A percentile compares a stretch with the other conserved stretches of the same genome.
Evolutionary conservation across 768 basidiomycete genomes (phyloP).

Genomic region (Xerocomellus amylosporus): DNA sequence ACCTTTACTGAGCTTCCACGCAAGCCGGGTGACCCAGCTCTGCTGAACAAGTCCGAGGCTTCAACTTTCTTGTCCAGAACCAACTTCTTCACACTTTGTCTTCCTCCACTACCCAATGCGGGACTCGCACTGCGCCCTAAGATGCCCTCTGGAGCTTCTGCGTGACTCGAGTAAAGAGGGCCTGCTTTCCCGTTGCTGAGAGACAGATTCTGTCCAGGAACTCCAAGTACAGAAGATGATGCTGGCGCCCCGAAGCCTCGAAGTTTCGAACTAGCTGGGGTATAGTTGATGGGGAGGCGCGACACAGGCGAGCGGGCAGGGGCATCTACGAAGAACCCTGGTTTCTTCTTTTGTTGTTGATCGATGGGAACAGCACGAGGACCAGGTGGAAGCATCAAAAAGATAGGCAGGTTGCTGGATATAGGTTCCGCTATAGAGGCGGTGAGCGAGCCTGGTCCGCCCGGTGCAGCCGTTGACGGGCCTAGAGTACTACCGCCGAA

Average conservation of each 20-base stretch:
- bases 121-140: constrained; percentile 56
- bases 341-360: constrained; percentile 68
- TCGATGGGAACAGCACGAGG: constrained; percentile 63
- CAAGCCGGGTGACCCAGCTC: constrained; percentile 37
- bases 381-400: constrained; percentile 70
- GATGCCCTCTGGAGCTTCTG: constrained; percentile 60
- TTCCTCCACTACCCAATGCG: constrained; percentile 61
- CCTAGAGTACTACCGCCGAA: constrained; percentile 41
- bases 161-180: constrained; percentile 51
- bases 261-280: constrained; percentile 59
- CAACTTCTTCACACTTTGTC: constrained; percentile 90
- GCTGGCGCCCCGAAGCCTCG: constrained; percentile 61
- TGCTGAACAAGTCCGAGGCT: constrained; percentile 65
- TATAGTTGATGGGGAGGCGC: constrained; percentile 61
- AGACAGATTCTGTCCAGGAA: constrained; percentile 36
- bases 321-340: constrained; percentile 72
- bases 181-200: constrained; percentile 56
- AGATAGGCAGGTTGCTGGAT: constrained; percentile 66
- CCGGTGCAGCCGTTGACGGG: constrained; percentile 41
- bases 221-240: constrained; percentile 35
- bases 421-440: constrained; percentile 90
- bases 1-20: constrained; percentile 43
- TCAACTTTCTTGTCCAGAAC: constrained; percentile 84
- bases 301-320: constrained; percentile 71
- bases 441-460: constrained; percentile 59